These are phyloP conservation scores for Globisporangium orthogonon DNA, from an alignment of 352 stramenopile genomes.

Conservation along the genomic window DNA sequence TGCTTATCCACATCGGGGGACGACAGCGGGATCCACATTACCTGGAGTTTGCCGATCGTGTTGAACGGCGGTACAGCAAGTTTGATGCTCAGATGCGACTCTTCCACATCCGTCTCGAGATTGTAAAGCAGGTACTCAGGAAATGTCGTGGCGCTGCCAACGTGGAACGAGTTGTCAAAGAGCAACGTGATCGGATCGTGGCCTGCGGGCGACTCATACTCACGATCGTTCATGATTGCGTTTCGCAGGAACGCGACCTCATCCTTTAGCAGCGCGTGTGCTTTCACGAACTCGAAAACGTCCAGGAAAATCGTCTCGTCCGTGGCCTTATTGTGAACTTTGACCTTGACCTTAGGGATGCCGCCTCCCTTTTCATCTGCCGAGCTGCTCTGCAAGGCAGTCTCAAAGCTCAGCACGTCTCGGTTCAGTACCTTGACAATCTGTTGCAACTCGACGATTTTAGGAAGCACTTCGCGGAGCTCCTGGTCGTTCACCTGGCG, in stretches of 20 bases:
- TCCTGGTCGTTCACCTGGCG: conserved; percentile 88
- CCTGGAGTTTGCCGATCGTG: conserved; percentile 90
- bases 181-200: conserved; percentile 91
- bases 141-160: conserved; percentile 89
- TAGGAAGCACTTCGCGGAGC: conserved; percentile 89
- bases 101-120: conserved; percentile 88
- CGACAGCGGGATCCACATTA: conserved; percentile 85
- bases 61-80: conserved; percentile 89
- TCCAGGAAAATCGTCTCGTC: conserved; percentile 91
- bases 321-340: conserved; percentile 84
- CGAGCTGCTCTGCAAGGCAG: conserved; percentile 75
- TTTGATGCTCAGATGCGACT: conserved; percentile 87
- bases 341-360: conserved; percentile 88
- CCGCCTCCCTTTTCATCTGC: conserved; percentile 30
- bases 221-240: conserved; percentile 81
- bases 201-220: conserved; percentile 77
- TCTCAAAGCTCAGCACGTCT: conserved; percentile 90
- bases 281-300: conserved; percentile 91
- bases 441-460: conserved; percentile 89
- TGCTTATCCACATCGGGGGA: conserved; percentile 65
- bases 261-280: conserved; percentile 76
- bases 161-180: conserved; percentile 91
- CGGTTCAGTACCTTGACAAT: conserved; percentile 89
- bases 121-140: conserved; percentile 91
- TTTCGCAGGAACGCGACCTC: conserved; percentile 90